These are phyloP conservation scores for Apiospora hydei DNA, from an alignment of 2,329 filamentous ascomycete genomes.

Conservation along the genomic window DNA sequence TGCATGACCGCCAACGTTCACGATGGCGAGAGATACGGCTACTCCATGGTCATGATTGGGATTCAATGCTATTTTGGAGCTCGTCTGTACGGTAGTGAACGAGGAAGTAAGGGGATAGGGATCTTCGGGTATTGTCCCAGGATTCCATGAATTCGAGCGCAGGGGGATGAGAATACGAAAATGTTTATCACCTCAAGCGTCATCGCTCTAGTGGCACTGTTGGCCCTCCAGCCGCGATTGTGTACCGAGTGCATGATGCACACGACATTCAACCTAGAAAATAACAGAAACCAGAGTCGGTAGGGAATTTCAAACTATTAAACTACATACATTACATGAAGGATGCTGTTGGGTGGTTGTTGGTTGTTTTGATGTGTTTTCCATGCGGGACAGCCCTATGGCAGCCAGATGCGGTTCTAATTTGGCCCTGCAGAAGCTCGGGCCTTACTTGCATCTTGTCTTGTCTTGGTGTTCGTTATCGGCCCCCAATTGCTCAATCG, in stretches of 20 bases:
- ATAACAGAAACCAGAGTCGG: not conserved
- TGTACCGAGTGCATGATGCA: no score
- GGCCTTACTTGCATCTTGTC: not conserved
- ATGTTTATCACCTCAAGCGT: not conserved
- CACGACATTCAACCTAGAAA: not conserved
- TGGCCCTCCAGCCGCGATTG: no score
- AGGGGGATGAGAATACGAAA: conserved; percentile 2
- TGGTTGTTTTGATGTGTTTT: not conserved
- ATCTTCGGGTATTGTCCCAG: not conserved
- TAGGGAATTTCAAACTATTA: not conserved
- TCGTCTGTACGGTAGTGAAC: not conserved
- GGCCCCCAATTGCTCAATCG: conserved; percentile 1
- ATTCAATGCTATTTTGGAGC: not conserved
- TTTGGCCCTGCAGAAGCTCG: conserved; percentile 18
- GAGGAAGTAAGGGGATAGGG: not conserved
- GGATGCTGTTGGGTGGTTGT: not conserved
- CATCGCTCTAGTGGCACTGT: not conserved
- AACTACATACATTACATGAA: not conserved
- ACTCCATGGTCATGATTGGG: conserved; percentile 3
- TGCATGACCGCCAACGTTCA: not conserved
- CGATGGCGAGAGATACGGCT: not conserved
- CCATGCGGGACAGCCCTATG: not conserved
- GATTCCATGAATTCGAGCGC: not conserved
- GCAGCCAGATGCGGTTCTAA: not conserved
- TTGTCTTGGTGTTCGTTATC: not conserved